Conservation (phyloP, 306 rosid species). For the Canavalia ensiformis region DNA sequence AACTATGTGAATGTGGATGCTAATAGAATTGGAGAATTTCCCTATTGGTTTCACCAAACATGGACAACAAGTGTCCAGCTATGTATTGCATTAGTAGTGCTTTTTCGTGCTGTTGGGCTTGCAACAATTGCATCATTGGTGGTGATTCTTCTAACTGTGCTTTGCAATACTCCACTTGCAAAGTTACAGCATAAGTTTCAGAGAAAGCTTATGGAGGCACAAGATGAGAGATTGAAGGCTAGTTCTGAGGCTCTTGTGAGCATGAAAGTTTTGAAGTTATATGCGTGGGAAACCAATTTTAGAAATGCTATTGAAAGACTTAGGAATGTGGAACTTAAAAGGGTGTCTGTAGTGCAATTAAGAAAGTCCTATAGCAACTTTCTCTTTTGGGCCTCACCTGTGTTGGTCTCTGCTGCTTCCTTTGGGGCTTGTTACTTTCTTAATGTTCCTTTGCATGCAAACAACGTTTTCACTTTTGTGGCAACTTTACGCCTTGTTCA, state of each 20-base stretch:
- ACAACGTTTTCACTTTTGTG: constrained; percentile 75
- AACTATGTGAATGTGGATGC: constrained; percentile 77
- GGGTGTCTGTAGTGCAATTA: constrained; percentile 67
- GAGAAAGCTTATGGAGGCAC: constrained; percentile 67
- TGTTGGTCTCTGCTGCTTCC: constrained; percentile 73
- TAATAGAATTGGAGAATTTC: constrained; percentile 76
- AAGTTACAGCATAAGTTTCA: constrained; percentile 73
- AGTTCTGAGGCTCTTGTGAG: constrained; percentile 68
- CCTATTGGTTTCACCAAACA: constrained; percentile 77
- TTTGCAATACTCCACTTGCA: constrained; percentile 76
- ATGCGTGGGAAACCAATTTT: constrained; percentile 81
- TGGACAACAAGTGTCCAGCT: constrained; percentile 79
- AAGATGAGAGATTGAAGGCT: constrained; percentile 71
- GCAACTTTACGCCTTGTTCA: constrained; percentile 81
- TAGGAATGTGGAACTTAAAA: constrained; percentile 62
- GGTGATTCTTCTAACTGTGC: constrained; percentile 66
- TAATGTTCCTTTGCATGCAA: constrained; percentile 68
- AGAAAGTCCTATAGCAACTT: constrained; percentile 57
- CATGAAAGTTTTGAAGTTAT: constrained; percentile 76
- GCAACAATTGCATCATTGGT: constrained; percentile 73
- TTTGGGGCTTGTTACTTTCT: constrained; percentile 74
- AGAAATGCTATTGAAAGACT: constrained; percentile 60
- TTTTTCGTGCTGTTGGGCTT: constrained; percentile 66
- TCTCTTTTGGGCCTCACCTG: constrained; percentile 80
- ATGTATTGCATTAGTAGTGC: constrained; percentile 60